phyloP scores from a whole-genome alignment of 2,329 filamentous ascomycete genomes.

The Colletotrichum sp. region DNA sequence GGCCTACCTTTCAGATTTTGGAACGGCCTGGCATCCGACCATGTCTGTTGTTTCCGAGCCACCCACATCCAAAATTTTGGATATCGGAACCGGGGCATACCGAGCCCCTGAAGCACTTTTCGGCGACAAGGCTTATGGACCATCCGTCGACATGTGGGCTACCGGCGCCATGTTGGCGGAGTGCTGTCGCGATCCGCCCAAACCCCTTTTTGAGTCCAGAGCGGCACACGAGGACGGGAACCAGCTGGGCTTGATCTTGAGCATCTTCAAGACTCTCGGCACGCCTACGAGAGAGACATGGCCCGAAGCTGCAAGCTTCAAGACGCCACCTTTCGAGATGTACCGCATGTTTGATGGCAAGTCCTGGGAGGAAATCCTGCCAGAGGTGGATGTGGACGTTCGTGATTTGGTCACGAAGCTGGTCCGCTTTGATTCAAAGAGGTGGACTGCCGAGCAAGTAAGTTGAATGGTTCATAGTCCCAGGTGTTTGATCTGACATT shows the following conservation, averaged over 20 bases:
- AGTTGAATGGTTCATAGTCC: background rate
- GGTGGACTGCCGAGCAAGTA: conserved; percentile 66
- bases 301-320: conserved; percentile 76
- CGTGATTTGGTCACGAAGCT: conserved; percentile 70
- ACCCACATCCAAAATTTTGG: conserved; percentile 75
- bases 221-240: conserved; percentile 78
- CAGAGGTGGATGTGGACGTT: conserved; percentile 59
- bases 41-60: conserved; percentile 66
- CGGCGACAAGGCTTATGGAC: conserved; percentile 74
- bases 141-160: conserved; percentile 86
- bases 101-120: conserved; percentile 90
- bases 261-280: conserved; percentile 90
- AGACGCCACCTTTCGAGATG: conserved; percentile 84
- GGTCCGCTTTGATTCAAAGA: conserved; percentile 73
- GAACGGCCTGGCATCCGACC: conserved; percentile 81
- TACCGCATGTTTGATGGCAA: conserved; percentile 76
- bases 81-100: conserved; percentile 93
- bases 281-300: conserved; percentile 81
- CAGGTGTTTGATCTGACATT: background rate
- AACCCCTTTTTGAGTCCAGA: conserved; percentile 82
- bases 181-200: conserved; percentile 57
- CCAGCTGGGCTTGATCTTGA: conserved; percentile 87
- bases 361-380: conserved; percentile 73
- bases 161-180: conserved; percentile 86
- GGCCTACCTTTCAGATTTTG: conserved; percentile 87